Evolutionary conservation across 768 basidiomycete genomes (phyloP).

Genomic region (Brasilioporus rufonigricans): DNA sequence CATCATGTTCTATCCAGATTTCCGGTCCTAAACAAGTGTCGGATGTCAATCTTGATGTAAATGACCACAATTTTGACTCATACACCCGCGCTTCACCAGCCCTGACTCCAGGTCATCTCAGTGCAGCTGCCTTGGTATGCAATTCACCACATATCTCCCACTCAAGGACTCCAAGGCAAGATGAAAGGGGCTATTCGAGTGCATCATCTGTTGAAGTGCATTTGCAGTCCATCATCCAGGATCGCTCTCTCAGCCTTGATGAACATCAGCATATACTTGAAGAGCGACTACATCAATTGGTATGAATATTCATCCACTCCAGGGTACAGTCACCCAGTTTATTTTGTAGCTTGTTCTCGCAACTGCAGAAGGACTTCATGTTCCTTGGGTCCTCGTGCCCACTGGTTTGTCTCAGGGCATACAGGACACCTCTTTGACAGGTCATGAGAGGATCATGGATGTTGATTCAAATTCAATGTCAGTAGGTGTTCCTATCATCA

Average conservation of each 20-base stretch:
- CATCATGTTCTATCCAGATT: neutral
- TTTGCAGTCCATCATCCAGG: neutral
- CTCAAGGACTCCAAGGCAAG: too few relatives aligned
- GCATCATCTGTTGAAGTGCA: neutral
- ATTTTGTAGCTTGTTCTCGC: neutral
- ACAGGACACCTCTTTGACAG: neutral
- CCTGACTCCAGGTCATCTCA: too few relatives aligned
- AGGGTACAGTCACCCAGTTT: too few relatives aligned
- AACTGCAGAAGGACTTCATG: too few relatives aligned
- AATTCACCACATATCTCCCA: too few relatives aligned
- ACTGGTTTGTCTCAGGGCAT: neutral
- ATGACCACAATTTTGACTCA: too few relatives aligned
- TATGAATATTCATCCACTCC: neutral
- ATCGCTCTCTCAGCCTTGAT: neutral
- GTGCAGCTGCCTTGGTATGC: too few relatives aligned
- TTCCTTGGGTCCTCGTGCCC: neutral
- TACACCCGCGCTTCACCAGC: too few relatives aligned
- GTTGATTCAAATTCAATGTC: neutral
- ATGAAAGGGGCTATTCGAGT: too few relatives aligned
- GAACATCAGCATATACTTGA: conserved; percentile 4
- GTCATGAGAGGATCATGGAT: neutral
- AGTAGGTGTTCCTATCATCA: neutral
- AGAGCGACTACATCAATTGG: neutral
- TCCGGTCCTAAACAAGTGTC: neutral
- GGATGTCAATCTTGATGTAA: too few relatives aligned